A percentile compares a stretch with the other conserved stretches of the same genome.
These are phyloP conservation scores for Tetracladium maxilliforme DNA, from an alignment of 2,329 filamentous ascomycete genomes.

Conservation along the genomic window DNA sequence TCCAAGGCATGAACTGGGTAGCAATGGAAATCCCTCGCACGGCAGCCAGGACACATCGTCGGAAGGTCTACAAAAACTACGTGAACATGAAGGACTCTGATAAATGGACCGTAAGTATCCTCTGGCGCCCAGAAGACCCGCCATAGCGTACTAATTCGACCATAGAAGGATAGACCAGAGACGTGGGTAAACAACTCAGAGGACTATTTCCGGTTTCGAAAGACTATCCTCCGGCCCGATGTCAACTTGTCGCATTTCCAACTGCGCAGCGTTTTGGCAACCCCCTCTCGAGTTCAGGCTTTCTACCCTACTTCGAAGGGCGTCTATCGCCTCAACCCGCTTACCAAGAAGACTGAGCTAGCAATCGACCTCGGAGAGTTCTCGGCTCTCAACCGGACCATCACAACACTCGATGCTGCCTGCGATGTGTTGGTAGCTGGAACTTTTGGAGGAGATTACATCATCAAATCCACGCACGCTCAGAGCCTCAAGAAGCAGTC, in stretches of 20 bases:
- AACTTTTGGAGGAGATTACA: slow-evolving; percentile 22
- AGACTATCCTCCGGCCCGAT: slow-evolving; percentile 37
- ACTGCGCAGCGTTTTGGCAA: slow-evolving; percentile 45
- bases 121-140: neutral
- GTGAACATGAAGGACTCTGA: slow-evolving; percentile 34
- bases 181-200: slow-evolving; percentile 8
- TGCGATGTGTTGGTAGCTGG: slow-evolving; percentile 20
- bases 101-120: slow-evolving; percentile 27
- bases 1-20: slow-evolving; percentile 45
- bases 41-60: slow-evolving; percentile 30
- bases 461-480: slow-evolving; percentile 15
- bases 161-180: neutral
- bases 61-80: slow-evolving; percentile 39
- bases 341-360: slow-evolving; percentile 8
- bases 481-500: slow-evolving; percentile 12
- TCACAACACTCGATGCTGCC: slow-evolving; percentile 15
- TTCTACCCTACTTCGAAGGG: no score
- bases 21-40: slow-evolving; percentile 32
- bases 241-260: slow-evolving; percentile 50
- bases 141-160: slow-evolving; percentile 1
- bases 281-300: slow-evolving; percentile 35
- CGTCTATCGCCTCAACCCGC: neutral
- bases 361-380: slow-evolving; percentile 7
- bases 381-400: slow-evolving; percentile 8
- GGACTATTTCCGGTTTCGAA: slow-evolving; percentile 40